Evolutionary conservation across 2,329 filamentous ascomycete species (phyloP), one percentile per base, ranked within the genome.

Genomic region (Orbilia ellipsospora): DNA sequence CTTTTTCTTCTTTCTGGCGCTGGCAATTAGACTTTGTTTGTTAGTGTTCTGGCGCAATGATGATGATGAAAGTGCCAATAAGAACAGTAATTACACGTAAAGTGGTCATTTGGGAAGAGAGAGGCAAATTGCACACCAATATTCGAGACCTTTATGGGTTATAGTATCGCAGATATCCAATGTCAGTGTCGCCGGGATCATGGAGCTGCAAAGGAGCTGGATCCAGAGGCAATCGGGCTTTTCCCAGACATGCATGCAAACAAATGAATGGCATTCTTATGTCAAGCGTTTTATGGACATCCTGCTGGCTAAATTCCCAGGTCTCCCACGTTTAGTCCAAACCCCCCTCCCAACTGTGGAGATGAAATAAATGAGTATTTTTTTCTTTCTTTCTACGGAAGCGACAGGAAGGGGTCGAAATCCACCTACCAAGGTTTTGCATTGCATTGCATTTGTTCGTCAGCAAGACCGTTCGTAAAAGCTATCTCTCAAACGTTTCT

Each of bases 401-500:
- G 40, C 67, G 59, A 56, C 18, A 72, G 45, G 67, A 74, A 63
- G 70, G 70, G 63, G 70, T 68, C 70, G 62, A 62, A 67, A 69
- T 61, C 55, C 60, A 73, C 56, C 62, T 73, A n/a, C 44, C 16
- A 15, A n/a, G 15, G 44, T 18, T 48, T 15, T 48, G 57, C 65
- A 56, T 59, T 66, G 69, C 62, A 65, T 48, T 50, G 56, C 62
- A 48, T 15, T 18, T 57, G 48, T 50, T 48, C 61, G 60, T 64
- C 62, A 57, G 62, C 62, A 73, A 51, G 61, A 55, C 60, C 10
- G 5, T 36, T 36, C 6, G 31, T 7, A 7, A 7, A 31, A 36
- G 69, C 62, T 73, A 67, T 73, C 62, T 74, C 70, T 74, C 70
- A 74, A 59, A 40, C 67, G 70, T 74, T 68, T 51, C 70, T 74